phyloP scores from a whole-genome alignment of 345 rosid species.

The Passiflora organensis region DNA sequence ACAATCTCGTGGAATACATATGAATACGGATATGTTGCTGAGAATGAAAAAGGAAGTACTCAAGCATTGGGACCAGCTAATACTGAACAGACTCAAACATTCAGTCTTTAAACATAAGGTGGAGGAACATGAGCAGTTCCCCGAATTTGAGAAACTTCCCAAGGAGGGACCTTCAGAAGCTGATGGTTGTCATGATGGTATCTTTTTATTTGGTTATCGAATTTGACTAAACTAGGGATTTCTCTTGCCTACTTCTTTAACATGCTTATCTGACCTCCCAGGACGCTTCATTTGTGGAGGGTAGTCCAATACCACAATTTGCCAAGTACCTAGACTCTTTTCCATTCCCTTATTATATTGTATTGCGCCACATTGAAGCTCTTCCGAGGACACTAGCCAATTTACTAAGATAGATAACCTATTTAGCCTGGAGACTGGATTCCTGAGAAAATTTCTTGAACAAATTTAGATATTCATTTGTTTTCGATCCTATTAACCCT shows the following conservation, averaged over 20 bases:
- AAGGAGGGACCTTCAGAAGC: slow-evolving; percentile 31
- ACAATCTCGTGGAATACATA: too few species aligned
- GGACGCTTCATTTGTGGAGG: slow-evolving; percentile 44
- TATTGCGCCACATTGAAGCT: slow-evolving; percentile 71
- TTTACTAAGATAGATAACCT: slow-evolving; percentile 77
- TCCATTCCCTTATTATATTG: slow-evolving; percentile 84
- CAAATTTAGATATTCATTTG: background rate
- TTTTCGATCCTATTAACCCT: background rate
- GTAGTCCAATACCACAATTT: slow-evolving; percentile 22
- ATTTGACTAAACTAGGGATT: background rate
- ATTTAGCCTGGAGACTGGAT: too few species aligned
- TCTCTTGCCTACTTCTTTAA: background rate
- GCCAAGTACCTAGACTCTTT: slow-evolving; percentile 73
- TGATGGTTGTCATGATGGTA: slow-evolving; percentile 37
- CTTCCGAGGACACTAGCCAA: slow-evolving; percentile 85
- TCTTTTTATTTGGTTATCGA: background rate
- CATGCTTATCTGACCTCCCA: slow-evolving; percentile 18
- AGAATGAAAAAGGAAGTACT: slow-evolving; percentile 65
- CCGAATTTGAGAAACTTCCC: slow-evolving; percentile 33
- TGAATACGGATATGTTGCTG: slow-evolving; percentile 75
- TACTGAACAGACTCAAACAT: slow-evolving; percentile 58
- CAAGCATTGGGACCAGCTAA: slow-evolving; percentile 90
- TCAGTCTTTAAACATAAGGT: slow-evolving; percentile 29
- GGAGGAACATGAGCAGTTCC: slow-evolving; percentile 45
- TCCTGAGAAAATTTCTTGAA: background rate